Evolutionary conservation across 352 stramenopile species (phyloP).

Genomic region (Globisporangium lucens): DNA sequence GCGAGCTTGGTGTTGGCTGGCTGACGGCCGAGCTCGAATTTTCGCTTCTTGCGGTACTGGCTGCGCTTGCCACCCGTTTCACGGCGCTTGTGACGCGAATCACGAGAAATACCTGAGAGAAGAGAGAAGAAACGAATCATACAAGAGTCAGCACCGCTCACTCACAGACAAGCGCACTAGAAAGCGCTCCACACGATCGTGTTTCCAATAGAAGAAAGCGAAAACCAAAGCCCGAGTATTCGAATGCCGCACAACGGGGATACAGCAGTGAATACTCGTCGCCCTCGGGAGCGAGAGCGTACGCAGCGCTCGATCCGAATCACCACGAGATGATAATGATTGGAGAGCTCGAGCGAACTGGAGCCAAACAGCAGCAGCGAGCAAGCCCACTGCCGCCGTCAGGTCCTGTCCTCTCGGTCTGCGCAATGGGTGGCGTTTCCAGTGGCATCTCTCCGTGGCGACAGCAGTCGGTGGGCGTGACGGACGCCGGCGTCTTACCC

Average conservation of each 20-base stretch:
- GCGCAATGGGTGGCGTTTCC: constrained; percentile 5
- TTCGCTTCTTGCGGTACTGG: constrained; percentile 98
- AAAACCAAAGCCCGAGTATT: constrained; percentile 43
- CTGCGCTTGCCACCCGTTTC: constrained; percentile 98
- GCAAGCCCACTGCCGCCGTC: neutral
- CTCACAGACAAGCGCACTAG: neutral
- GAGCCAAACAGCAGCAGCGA: neutral
- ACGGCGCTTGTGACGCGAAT: constrained; percentile 99
- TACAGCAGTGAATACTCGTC: constrained; percentile 84
- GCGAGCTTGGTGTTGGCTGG: constrained; percentile 98
- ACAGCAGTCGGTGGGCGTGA: constrained; percentile 23
- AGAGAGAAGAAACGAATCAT: neutral
- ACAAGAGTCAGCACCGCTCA: constrained; percentile 2
- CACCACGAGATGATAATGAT: neutral
- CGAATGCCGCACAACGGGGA: constrained; percentile 89
- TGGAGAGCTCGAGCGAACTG: neutral
- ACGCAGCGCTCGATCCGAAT: constrained; percentile 24
- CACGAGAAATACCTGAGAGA: constrained; percentile 97
- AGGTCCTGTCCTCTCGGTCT: neutral
- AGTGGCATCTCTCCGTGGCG: constrained; percentile 40
- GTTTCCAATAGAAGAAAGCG: constrained; percentile 3
- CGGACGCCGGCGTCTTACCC: constrained; percentile 60
- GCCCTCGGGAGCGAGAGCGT: constrained; percentile 22
- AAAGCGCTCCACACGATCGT: neutral
- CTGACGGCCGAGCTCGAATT: constrained; percentile 98